Percentiles rank a stretch among this genome's conserved stretches.
These are phyloP conservation scores for Pseudocercospora fuligena DNA, from an alignment of 2,329 filamentous ascomycete species.

Conservation along the genomic window DNA sequence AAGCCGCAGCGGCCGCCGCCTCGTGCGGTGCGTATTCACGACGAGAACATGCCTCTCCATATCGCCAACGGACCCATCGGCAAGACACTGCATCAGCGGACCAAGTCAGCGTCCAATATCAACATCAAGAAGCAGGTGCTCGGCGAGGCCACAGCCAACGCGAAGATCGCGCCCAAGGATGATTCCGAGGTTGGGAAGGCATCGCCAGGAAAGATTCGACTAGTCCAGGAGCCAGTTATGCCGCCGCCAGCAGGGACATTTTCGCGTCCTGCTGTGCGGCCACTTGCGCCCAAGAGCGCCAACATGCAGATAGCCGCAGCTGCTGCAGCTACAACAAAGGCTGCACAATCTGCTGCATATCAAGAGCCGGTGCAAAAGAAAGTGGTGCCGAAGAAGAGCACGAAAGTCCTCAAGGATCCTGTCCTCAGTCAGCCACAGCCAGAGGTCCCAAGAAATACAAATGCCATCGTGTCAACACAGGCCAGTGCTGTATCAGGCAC, in stretches of 20 bases:
- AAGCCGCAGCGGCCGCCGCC: conserved; percentile 70
- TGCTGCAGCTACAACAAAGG: conserved; percentile 18
- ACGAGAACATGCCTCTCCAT: conserved; percentile 67
- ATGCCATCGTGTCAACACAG: conserved; percentile 5
- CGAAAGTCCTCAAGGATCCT: conserved; percentile 38
- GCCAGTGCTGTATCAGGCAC: not conserved
- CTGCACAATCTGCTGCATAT: conserved; percentile 10
- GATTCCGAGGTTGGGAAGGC: conserved; percentile 60
- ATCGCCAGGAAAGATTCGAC: conserved; percentile 43
- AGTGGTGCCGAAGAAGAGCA: conserved; percentile 40
- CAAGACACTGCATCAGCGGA: conserved; percentile 73
- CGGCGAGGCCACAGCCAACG: conserved; percentile 40
- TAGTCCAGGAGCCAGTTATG: conserved; percentile 46
- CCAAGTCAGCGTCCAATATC: conserved; percentile 66
- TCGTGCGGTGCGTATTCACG: conserved; percentile 64
- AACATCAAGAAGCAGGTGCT: conserved; percentile 46
- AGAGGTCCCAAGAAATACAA: not conserved
- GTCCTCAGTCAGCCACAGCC: conserved; percentile 17
- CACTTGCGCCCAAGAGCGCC: conserved; percentile 44
- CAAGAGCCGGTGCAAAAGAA: conserved; percentile 31
- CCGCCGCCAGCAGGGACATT: conserved; percentile 49
- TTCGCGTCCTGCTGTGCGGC: conserved; percentile 65
- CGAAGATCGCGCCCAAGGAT: conserved; percentile 54
- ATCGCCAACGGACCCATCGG: conserved; percentile 53
- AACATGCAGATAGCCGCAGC: conserved; percentile 26